Evolutionary conservation across 345 rosid species (phyloP).

Genomic region (Brassica incana): DNA sequence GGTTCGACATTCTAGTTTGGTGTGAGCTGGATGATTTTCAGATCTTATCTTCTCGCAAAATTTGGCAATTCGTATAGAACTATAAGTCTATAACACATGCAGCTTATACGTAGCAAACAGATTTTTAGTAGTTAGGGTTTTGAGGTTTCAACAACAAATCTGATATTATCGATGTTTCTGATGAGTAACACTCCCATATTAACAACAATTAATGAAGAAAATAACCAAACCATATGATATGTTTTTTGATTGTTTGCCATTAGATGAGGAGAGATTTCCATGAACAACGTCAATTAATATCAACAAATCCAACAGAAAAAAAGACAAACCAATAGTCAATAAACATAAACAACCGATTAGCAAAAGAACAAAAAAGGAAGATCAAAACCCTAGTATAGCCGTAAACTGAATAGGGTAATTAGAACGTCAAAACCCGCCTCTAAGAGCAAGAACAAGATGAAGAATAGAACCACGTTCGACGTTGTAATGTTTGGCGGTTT

Average conservation of each 20-base stretch:
- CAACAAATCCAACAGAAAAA: background rate
- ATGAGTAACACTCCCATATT: background rate
- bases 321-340: background rate
- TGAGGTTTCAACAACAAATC: background rate
- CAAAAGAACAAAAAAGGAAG: background rate
- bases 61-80: background rate
- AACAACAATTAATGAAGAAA: background rate
- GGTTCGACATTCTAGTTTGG: background rate
- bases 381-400: slow-evolving; percentile 1
- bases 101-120: background rate
- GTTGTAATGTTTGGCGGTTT: slow-evolving; percentile 22
- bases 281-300: background rate
- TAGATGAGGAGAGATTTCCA: background rate
- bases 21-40: too few relatives aligned
- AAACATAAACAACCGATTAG: background rate
- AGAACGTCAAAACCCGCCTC: slow-evolving; percentile 14
- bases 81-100: background rate
- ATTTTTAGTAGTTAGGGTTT: background rate
- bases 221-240: background rate
- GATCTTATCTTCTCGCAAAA: too few relatives aligned
- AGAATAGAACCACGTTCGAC: background rate
- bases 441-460: slow-evolving; percentile 26
- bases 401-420: background rate
- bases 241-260: background rate
- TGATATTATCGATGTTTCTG: background rate